Base-by-base conservation (phyloP, 495 filamentous ascomycete species). In the Neurospora sp. region DNA sequence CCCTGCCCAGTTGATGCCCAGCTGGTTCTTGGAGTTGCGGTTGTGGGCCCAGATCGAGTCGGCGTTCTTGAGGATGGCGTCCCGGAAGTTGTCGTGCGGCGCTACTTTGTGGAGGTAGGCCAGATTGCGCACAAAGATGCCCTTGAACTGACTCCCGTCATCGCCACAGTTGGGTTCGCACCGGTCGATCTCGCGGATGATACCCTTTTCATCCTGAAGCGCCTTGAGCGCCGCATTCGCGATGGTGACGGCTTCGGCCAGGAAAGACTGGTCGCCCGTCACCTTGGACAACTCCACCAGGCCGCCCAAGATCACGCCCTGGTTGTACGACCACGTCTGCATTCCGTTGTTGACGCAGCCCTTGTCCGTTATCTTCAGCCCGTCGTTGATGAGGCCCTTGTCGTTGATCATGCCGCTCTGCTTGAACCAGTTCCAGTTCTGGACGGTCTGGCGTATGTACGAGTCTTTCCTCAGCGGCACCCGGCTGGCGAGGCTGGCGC, bases 321-420 rank as follows among this genome's bases (percentile, higher is more conserved):
- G 92, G 82, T 94, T 95, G 83, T 95, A 95, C 0, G 90, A 88
- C 87, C 88, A 94, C 68, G 89, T 86, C 8, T 85, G 84, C 41
- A 81, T 79, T 39, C 85, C 84, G 78, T 93, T 93, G 80, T 91
- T 92, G 73, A 86, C 83, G 82, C 91, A 93, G 42, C 80, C 84
- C 3, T 78, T 78, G 72, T 85, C 80, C 35, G 41, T 27, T 27
- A 76, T 68, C 0, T 38, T 72, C 22, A 95, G 85, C 9, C 91
- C 91, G 76, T 95, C 92, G 76, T 93, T 91, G 79, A 95, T 89
- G 7, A 87, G 83, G 73, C 86, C 83, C n/a, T 91, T 77, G 16
- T 78, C 39, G 74, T 90, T 92, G 73, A 93, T 90, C 80, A 95
- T 85, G 2, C 88, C 89, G 69, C 85, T 86, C 17, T 78, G 72